These are phyloP conservation scores for Epichloe sylvatica DNA, from an alignment of 2,329 filamentous ascomycete species.

Conservation along the genomic window DNA sequence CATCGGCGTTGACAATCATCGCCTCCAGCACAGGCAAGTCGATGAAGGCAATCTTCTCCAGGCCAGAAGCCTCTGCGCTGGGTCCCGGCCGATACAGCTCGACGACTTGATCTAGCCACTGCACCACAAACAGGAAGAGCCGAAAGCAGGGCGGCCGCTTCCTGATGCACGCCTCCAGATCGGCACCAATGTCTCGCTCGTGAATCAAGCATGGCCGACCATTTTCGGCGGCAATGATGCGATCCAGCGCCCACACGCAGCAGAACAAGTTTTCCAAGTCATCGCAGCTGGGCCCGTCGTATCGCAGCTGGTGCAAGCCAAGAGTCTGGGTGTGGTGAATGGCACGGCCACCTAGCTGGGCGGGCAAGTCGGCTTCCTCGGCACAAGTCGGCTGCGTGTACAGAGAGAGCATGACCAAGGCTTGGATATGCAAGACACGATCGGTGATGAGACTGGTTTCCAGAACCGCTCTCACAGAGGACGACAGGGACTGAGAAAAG, in stretches of 20 bases:
- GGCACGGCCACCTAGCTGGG: conserved; percentile 38
- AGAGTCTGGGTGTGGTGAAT: conserved; percentile 44
- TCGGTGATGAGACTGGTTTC: conserved; percentile 41
- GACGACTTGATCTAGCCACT: conserved; percentile 44
- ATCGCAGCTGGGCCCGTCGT: conserved; percentile 25
- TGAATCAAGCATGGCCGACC: conserved; percentile 47
- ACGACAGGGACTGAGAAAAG: conserved; percentile 34
- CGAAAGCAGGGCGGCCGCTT: conserved; percentile 41
- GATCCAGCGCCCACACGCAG: conserved; percentile 46
- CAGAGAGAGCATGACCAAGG: conserved; percentile 40
- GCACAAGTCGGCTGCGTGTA: conserved; percentile 42
- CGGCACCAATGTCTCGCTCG: conserved; percentile 43
- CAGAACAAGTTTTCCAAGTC: conserved; percentile 39
- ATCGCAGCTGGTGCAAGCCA: conserved; percentile 36
- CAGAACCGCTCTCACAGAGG: conserved; percentile 33
- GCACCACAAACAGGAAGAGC: conserved; percentile 39
- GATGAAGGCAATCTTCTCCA: conserved; percentile 32
- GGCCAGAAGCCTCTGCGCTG: conserved; percentile 24
- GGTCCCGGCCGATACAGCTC: conserved; percentile 43
- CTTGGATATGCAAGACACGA: conserved; percentile 40
- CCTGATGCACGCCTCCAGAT: conserved; percentile 35
- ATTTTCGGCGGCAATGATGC: conserved; percentile 45
- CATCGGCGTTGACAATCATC: conserved; percentile 40
- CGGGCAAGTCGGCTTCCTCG: conserved; percentile 40
- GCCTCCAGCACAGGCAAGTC: conserved; percentile 44